A percentile compares a stretch with the other conserved stretches of the same genome.
Evolutionary conservation across 1,284 basidiomycete species (phyloP).

Genomic region (Puccinia hordei): DNA sequence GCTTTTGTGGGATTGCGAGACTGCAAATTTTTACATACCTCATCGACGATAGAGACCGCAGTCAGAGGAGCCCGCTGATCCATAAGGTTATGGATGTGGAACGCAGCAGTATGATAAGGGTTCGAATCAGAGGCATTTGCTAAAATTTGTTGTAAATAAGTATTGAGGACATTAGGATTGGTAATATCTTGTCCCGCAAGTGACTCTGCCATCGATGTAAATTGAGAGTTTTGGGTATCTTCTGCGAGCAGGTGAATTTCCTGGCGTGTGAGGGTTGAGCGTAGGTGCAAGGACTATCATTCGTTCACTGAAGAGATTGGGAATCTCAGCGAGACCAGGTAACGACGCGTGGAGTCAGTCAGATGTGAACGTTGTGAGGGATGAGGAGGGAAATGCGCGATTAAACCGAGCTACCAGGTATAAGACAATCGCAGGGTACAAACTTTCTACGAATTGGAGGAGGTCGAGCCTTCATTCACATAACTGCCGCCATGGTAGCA

Average conservation of each 20-base stretch:
- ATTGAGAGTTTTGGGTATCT: neutral
- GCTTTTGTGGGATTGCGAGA: neutral
- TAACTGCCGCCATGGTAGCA: too few relatives aligned
- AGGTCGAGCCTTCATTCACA: too few relatives aligned
- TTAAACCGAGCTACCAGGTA: too few relatives aligned
- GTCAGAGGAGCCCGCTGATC: constrained; percentile 27
- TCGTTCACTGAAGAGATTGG: too few relatives aligned
- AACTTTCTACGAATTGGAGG: too few relatives aligned
- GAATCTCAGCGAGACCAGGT: too few relatives aligned
- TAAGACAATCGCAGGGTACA: too few relatives aligned
- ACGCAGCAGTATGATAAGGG: constrained; percentile 14
- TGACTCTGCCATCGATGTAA: constrained; percentile 10
- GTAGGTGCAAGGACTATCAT: neutral
- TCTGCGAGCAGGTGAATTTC: neutral
- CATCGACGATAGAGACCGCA: constrained; percentile 29
- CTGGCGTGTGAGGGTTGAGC: neutral
- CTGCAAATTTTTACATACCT: constrained; percentile 12
- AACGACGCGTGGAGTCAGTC: too few relatives aligned
- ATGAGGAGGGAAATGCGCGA: too few relatives aligned
- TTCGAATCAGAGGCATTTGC: constrained; percentile 22
- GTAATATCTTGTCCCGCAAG: constrained; percentile 9
- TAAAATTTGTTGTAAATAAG: constrained; percentile 2
- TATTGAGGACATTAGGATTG: neutral
- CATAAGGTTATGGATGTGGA: neutral
- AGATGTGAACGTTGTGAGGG: too few relatives aligned